These are phyloP conservation scores for Panicum virgatum DNA, from an alignment of 202 grass and related monocot species.

Conservation along the genomic window DNA sequence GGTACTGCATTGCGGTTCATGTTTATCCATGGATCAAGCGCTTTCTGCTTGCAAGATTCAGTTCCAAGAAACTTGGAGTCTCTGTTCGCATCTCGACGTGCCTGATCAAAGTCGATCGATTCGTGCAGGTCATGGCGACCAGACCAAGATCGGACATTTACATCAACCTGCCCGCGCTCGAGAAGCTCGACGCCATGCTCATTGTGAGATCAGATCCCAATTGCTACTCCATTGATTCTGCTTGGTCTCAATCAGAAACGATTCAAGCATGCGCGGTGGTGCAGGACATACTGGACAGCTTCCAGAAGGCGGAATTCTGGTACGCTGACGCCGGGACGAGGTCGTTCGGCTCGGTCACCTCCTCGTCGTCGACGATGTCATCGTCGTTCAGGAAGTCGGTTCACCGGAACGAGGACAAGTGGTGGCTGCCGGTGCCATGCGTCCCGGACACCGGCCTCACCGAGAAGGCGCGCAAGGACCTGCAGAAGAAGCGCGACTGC, in stretches of 20 bases:
- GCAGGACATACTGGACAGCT: constrained; percentile 89
- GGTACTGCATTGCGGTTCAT: constrained; percentile 24
- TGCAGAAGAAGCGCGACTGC: constrained; percentile 82
- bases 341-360: constrained; percentile 55
- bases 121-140: constrained; percentile 78
- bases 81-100: not conserved
- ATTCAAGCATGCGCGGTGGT: not conserved
- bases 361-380: constrained; percentile 44
- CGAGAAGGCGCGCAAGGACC: constrained; percentile 53
- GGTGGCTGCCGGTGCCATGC: constrained; percentile 96
- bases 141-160: constrained; percentile 94
- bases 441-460: constrained; percentile 69
- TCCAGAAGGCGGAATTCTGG: constrained; percentile 91
- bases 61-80: not conserved
- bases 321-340: constrained; percentile 81
- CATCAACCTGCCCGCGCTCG: constrained; percentile 87
- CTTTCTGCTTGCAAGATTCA: not conserved
- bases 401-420: constrained; percentile 86
- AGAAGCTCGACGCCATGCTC: constrained; percentile 93
- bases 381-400: constrained; percentile 66
- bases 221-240: not conserved
- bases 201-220: constrained; percentile 48
- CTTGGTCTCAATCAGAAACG: not conserved
- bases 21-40: not conserved
- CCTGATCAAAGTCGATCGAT: not conserved